Percentiles rank a stretch among this genome's conserved stretches.
These are phyloP conservation scores for Escallonia rubra DNA, from an alignment of 129 eudicot genomes.

Conservation along the genomic window DNA sequence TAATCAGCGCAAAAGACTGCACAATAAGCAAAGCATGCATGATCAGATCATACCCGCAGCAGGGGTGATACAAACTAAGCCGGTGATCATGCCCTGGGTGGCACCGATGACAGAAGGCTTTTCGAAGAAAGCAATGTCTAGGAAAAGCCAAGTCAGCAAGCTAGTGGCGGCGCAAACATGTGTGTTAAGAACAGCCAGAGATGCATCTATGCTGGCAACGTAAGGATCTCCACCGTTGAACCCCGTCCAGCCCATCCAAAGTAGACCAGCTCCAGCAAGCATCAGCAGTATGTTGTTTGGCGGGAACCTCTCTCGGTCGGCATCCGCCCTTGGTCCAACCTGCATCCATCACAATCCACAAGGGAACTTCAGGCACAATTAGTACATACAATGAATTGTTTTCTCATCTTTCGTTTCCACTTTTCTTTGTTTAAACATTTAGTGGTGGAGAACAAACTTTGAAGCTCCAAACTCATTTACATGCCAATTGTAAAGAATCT, in stretches of 20 bases:
- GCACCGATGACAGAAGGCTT: conserved; percentile 87
- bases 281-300: conserved; percentile 76
- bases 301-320: conserved; percentile 68
- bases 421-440: no score
- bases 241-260: conserved; percentile 96
- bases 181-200: conserved; percentile 76
- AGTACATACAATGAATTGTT: no score
- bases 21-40: no score
- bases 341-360: conserved; percentile 1
- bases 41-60: conserved; percentile 52
- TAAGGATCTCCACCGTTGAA: conserved; percentile 90
- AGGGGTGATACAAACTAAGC: conserved; percentile 83
- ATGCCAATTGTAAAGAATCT: no score
- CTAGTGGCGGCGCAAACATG: conserved; percentile 75
- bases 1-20: no score
- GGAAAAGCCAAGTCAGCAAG: conserved; percentile 72
- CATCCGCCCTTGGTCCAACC: conserved; percentile 71
- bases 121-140: conserved; percentile 60
- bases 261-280: conserved; percentile 78
- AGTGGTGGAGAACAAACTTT: no score
- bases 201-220: conserved; percentile 67
- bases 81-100: conserved; percentile 79
- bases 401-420: no score
- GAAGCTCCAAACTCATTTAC: no score
- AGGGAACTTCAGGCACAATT: no score